phyloP scores from a whole-genome alignment of 371 early-diverging fungal genomes.

The Dinochytrium kinnereticum region DNA sequence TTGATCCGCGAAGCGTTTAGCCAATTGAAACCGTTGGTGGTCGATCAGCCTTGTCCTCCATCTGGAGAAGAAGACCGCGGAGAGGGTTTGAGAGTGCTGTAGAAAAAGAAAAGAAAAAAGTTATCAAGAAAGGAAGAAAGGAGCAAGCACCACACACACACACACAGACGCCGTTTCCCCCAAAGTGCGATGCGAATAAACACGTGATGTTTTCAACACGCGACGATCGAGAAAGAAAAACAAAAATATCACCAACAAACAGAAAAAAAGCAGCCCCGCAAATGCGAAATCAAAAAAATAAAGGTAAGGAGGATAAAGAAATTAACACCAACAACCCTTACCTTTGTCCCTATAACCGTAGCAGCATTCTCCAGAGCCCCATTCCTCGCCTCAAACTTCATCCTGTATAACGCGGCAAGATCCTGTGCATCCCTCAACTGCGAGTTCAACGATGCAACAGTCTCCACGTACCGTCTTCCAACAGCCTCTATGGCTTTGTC shows the following conservation, averaged over 20 bases:
- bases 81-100: neutral
- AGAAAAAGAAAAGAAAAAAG: neutral
- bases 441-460: slow-evolving; percentile 18
- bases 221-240: too few species aligned
- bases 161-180: too few species aligned
- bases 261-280: too few species aligned
- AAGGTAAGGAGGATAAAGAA: too few species aligned
- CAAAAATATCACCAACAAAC: too few species aligned
- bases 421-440: slow-evolving; percentile 32
- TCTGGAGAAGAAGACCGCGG: slow-evolving; percentile 24
- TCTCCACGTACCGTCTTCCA: slow-evolving; percentile 26
- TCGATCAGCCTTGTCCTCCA: slow-evolving; percentile 40
- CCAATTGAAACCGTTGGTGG: slow-evolving; percentile 11
- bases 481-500: slow-evolving; percentile 21
- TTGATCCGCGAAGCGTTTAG: slow-evolving; percentile 26
- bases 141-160: too few species aligned
- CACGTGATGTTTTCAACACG: too few species aligned
- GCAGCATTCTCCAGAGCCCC: slow-evolving; percentile 27
- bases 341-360: slow-evolving; percentile 18
- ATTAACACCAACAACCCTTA: too few species aligned
- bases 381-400: slow-evolving; percentile 25
- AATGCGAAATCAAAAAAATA: too few species aligned
- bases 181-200: too few species aligned
- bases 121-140: neutral
- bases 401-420: slow-evolving; percentile 13